Conservation (phyloP, 169 alveolate species). For the Miamiensis avidus region DNA sequence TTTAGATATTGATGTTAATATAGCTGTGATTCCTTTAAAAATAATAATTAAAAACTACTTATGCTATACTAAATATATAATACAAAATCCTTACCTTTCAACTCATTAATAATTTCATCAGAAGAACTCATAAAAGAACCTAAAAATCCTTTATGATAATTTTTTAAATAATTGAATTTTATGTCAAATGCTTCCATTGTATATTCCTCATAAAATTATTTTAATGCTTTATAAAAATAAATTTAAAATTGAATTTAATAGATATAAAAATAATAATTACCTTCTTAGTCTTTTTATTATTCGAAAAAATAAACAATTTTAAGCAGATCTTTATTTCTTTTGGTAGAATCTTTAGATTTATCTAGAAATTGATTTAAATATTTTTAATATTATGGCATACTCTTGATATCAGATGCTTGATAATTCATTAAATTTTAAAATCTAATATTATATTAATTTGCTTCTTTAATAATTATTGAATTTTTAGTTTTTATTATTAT, state of each 20-base stretch:
- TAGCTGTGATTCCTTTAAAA: neutral
- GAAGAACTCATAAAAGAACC: neutral
- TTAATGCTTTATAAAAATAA: too few species aligned
- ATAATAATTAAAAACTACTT: too few species aligned
- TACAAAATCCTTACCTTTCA: neutral
- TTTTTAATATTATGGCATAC: too few species aligned
- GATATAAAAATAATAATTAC: too few species aligned
- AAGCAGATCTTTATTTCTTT: neutral
- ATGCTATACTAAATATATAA: too few species aligned
- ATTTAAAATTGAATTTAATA: too few species aligned
- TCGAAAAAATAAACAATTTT: neutral
- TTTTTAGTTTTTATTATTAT: too few species aligned
- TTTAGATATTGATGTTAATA: neutral
- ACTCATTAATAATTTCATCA: neutral
- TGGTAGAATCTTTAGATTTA: neutral
- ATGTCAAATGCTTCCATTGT: neutral
- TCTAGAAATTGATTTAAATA: neutral
- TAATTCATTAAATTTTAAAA: too few species aligned
- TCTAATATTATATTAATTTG: too few species aligned
- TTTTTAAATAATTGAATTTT: too few species aligned
- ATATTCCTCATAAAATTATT: neutral
- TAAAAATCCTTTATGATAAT: neutral
- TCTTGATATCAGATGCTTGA: too few species aligned
- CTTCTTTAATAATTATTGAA: too few species aligned
- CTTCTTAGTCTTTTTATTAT: neutral